Evolutionary conservation across 1,284 basidiomycete species (phyloP), one percentile per base, ranked within the genome.

Genomic region (Cutaneotrichosporon dermatis): DNA sequence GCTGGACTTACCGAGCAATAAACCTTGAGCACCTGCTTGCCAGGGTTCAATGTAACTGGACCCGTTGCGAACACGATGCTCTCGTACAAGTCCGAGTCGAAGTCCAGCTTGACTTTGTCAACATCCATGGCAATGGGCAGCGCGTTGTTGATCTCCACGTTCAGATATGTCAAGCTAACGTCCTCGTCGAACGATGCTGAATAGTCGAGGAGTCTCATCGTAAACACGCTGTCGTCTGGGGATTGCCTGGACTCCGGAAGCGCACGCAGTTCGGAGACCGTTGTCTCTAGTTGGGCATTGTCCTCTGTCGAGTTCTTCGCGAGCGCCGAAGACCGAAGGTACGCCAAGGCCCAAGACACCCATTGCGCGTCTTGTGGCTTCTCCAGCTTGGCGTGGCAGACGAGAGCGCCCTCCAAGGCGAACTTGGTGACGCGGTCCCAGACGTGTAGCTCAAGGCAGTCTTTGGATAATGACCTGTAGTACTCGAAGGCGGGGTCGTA

Each of bases 291-390:
- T 49, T 65, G 59, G 13, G 15, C 44, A 15, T 53, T 36, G 11
- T 41, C 55, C 4, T 46, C 16, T 4, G 59, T 42, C 12, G 43
- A 9, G 6, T 9, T 7, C 13, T 36, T 16, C 42, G 39, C 58
- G 1, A 65, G 25, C 1, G 73, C 62, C 13, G 68, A 69, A 7
- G 69, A 65, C 10, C 68, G 64, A 13, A 79, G 58, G 53, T 75
- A 77, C 0, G 73, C 76, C 44, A 77, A 55, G 1, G 69, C 76
- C 15, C 77, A 64, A 45, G 73, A 60, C 8, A 63, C 62, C 70
- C 72, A 77, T 45, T 73, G 72, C 16, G 63, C 70, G 50, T 74
- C 69, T 33, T 58, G 46, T 8, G 55, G 59, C 45, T 57, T 55
- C 4, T 62, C 54, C 13, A 75, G 58, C 41, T 73, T 51, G 44